A percentile compares a stretch with the other conserved stretches of the same genome.
Conservation (phyloP, 108 stramenopile species). For the Skeletonema costatum region DNA sequence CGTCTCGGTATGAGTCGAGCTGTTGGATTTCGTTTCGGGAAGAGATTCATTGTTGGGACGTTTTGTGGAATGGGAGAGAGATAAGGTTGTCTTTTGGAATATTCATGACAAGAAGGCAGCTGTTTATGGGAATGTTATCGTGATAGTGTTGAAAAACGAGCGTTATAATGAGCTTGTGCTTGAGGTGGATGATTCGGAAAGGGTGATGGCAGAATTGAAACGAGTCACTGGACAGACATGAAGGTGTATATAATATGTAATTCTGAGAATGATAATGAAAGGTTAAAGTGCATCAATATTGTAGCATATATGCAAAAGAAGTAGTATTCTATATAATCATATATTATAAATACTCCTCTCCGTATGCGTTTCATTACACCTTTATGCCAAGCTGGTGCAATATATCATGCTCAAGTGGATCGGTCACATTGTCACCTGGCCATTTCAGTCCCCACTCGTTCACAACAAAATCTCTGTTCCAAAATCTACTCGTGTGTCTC, state of each 20-base stretch:
- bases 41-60: neutral
- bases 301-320: no score
- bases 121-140: neutral
- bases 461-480: constrained; percentile 84
- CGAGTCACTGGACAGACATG: neutral
- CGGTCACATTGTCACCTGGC: constrained; percentile 54
- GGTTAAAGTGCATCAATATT: no score
- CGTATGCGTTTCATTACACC: neutral
- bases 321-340: no score
- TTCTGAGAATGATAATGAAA: no score
- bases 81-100: neutral
- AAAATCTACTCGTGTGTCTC: constrained; percentile 87
- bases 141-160: neutral
- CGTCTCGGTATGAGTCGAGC: neutral
- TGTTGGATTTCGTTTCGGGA: neutral
- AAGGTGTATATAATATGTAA: neutral
- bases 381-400: neutral
- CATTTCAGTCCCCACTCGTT: constrained; percentile 71
- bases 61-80: neutral
- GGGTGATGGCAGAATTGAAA: neutral
- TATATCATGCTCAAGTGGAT: neutral
- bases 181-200: neutral
- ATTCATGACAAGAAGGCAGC: neutral
- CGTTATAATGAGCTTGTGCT: neutral
- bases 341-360: no score